These are phyloP conservation scores for Lolium multiflorum DNA, from an alignment of 176 grass and related monocot species.

Conservation along the genomic window DNA sequence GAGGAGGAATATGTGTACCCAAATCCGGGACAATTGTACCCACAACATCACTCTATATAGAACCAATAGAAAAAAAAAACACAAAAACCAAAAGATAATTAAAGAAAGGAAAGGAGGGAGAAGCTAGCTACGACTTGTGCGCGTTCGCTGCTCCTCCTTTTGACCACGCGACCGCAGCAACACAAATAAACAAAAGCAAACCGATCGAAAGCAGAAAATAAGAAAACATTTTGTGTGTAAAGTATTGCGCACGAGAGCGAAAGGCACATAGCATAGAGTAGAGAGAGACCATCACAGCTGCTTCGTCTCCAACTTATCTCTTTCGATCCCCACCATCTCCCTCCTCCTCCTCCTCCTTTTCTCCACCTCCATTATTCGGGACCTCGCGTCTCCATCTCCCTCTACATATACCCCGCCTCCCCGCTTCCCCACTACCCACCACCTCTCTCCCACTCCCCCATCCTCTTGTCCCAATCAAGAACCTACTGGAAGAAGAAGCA, in stretches of 20 bases:
- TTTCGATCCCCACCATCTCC: conserved; percentile 26
- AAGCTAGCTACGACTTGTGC: conserved; percentile 47
- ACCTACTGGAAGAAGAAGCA: neutral
- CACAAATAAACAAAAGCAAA: neutral
- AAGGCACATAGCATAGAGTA: neutral
- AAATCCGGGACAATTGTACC: conserved; percentile 17
- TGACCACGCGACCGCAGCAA: conserved; percentile 56
- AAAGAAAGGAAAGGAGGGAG: conserved; percentile 34
- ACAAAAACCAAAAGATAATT: neutral
- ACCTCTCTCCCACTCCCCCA: neutral
- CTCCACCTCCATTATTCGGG: conserved; percentile 52
- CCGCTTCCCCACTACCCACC: conserved; percentile 23
- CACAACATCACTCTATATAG: no score
- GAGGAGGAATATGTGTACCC: conserved; percentile 27
- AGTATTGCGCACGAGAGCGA: conserved; percentile 15
- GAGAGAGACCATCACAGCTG: conserved; percentile 50
- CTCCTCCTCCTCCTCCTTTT: no score
- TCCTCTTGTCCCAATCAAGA: conserved; percentile 19
- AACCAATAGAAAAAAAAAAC: no score
- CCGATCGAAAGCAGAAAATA: neutral
- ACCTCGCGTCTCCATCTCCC: neutral
- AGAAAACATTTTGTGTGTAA: neutral
- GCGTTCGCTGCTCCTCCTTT: conserved; percentile 56
- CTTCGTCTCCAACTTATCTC: conserved; percentile 62
- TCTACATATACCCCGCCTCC: conserved; percentile 58